Conservation (phyloP, 768 basidiomycete genomes). For the Fomitopsis pulvina region DNA sequence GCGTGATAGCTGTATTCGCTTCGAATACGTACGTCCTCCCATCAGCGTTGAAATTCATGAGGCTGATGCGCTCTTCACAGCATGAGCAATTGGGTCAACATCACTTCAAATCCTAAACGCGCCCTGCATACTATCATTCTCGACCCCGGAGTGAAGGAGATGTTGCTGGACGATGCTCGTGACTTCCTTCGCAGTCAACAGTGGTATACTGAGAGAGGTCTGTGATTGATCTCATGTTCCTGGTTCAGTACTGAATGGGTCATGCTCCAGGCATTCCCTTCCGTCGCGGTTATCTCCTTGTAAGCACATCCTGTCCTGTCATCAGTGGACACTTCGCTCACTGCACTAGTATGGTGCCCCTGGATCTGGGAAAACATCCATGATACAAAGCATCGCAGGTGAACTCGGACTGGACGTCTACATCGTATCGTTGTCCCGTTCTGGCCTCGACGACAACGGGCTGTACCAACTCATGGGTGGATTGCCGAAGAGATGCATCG, state of each 20-base stretch:
- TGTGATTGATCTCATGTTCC: background rate
- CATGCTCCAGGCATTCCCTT: constrained; percentile 50
- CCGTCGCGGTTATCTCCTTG: constrained; percentile 71
- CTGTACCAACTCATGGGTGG: constrained; percentile 52
- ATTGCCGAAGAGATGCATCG: constrained; percentile 66
- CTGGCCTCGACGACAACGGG: constrained; percentile 54
- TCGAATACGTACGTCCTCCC: constrained; percentile 32
- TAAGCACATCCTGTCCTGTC: constrained; percentile 18
- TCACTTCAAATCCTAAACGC: constrained; percentile 57
- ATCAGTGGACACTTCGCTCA: background rate
- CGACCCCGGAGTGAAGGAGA: constrained; percentile 60
- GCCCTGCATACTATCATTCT: constrained; percentile 62
- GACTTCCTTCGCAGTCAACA: constrained; percentile 63
- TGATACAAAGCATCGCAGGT: constrained; percentile 74
- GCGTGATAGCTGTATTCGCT: constrained; percentile 48
- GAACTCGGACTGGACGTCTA: constrained; percentile 72
- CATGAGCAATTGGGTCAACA: constrained; percentile 42
- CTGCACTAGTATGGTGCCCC: constrained; percentile 55
- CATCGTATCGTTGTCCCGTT: constrained; percentile 58
- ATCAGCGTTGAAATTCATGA: background rate
- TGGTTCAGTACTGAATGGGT: background rate
- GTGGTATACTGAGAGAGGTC: constrained; percentile 70
- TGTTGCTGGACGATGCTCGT: constrained; percentile 58
- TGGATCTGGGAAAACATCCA: constrained; percentile 73
- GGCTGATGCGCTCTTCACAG: constrained; percentile 1